Evolutionary conservation across 192 early-diverging fungal species (phyloP).

Genomic region (Coemansia sp.): DNA sequence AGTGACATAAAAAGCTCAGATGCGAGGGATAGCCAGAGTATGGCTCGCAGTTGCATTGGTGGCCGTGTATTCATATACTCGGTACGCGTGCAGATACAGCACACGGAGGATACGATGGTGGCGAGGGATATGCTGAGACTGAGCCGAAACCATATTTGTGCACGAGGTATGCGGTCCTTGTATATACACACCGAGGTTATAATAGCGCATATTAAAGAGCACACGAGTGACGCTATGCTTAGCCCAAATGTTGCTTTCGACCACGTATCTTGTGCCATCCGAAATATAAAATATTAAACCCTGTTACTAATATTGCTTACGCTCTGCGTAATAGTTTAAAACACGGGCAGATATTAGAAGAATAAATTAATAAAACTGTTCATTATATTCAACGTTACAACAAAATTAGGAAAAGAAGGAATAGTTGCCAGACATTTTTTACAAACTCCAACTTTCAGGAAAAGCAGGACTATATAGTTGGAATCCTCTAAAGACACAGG

Average conservation of each 20-base stretch:
- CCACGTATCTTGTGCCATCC: not conserved
- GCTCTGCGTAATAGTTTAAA: too few relatives aligned
- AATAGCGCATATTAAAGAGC: not conserved
- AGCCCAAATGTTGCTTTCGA: not conserved
- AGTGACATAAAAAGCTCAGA: not conserved
- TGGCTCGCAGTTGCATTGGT: constrained; percentile 6
- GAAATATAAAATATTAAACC: too few relatives aligned
- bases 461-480: too few relatives aligned
- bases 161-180: constrained; percentile 7
- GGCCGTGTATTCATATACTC: not conserved
- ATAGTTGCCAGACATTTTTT: too few relatives aligned
- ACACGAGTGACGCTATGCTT: not conserved
- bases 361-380: too few relatives aligned
- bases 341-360: too few relatives aligned
- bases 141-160: constrained; percentile 7
- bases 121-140: constrained; percentile 7
- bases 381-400: too few relatives aligned
- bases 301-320: too few relatives aligned
- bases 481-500: too few relatives aligned
- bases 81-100: not conserved
- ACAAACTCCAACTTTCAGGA: too few relatives aligned
- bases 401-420: too few relatives aligned
- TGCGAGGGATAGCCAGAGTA: not conserved
- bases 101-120: not conserved
- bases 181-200: not conserved